Evolutionary conservation across 2,329 filamentous ascomycete species (phyloP).

Genomic region (Ophiostoma piceae): DNA sequence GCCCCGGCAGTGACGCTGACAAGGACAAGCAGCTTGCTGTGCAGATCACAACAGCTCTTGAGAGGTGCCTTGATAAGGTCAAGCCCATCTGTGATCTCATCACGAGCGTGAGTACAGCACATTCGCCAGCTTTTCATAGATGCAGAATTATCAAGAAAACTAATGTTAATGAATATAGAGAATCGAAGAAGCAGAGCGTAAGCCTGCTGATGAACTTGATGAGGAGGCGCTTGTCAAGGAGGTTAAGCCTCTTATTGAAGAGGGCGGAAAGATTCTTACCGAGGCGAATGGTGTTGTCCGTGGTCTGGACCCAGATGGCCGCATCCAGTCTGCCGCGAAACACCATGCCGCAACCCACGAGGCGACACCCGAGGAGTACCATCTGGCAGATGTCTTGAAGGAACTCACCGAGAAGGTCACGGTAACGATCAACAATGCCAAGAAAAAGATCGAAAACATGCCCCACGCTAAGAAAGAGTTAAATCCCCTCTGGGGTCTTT

Average conservation of each 20-base stretch:
- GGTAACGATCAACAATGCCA: slow-evolving; percentile 77
- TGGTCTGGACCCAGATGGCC: slow-evolving; percentile 81
- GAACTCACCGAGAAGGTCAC: slow-evolving; percentile 77
- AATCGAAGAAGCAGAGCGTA: not conserved
- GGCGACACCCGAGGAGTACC: slow-evolving; percentile 76
- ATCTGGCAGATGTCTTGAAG: slow-evolving; percentile 78
- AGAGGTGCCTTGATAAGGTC: not conserved
- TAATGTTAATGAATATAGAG: not conserved
- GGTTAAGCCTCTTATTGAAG: slow-evolving; percentile 83
- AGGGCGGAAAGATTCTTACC: slow-evolving; percentile 72
- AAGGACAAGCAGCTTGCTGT: not conserved
- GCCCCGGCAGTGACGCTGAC: not conserved
- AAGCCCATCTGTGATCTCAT: not conserved
- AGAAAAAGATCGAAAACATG: slow-evolving; percentile 88
- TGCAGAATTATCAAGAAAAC: not conserved
- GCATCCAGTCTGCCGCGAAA: slow-evolving; percentile 80
- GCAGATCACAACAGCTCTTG: not conserved
- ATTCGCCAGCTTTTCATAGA: not conserved
- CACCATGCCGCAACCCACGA: slow-evolving; percentile 69
- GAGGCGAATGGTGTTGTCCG: slow-evolving; percentile 85
- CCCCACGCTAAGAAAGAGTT: slow-evolving; percentile 92
- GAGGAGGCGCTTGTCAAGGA: slow-evolving; percentile 65
- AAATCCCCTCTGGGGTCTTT: slow-evolving; percentile 79
- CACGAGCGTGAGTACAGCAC: not conserved
- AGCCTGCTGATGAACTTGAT: not conserved